These are phyloP conservation scores for Phoma sp. DNA, from an alignment of 2,329 filamentous ascomycete genomes.

Conservation along the genomic window DNA sequence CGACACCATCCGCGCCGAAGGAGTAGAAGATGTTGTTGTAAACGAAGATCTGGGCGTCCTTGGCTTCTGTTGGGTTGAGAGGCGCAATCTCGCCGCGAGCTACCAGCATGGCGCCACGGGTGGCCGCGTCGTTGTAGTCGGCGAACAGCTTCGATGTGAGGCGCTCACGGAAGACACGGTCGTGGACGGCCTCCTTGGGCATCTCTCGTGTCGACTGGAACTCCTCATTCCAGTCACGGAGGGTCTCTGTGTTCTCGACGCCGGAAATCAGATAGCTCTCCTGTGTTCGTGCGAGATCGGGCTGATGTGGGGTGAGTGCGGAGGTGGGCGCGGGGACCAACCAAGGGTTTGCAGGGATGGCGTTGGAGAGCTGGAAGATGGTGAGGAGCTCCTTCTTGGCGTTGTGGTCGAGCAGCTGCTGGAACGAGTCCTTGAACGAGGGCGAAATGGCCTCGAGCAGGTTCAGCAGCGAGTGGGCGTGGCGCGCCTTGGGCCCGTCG, in stretches of 20 bases:
- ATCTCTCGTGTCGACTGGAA: conserved; percentile 96
- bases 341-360: conserved; percentile 92
- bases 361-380: conserved; percentile 94
- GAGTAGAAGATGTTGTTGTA: conserved; percentile 99
- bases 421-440: conserved; percentile 79
- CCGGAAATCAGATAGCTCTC: conserved; percentile 91
- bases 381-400: conserved; percentile 85
- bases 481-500: conserved; percentile 75
- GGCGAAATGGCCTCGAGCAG: conserved; percentile 81
- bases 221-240: conserved; percentile 99
- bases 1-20: conserved; percentile 95
- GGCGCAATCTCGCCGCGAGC: conserved; percentile 91
- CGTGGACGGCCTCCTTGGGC: conserved; percentile 90
- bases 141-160: conserved; percentile 95
- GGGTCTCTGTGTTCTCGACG: conserved; percentile 89
- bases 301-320: conserved; percentile 70
- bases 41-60: conserved; percentile 96
- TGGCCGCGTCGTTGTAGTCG: conserved; percentile 95
- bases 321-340: conserved; percentile 75
- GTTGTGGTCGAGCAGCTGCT: conserved; percentile 81
- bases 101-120: conserved; percentile 88
- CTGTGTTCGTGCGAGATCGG: conserved; percentile 88
- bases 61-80: conserved; percentile 89
- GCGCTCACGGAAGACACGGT: conserved; percentile 93
- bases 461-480: conserved; percentile 84